Conservation (phyloP, 805 yeast species). For the Clavispora santaluciae region DNA sequence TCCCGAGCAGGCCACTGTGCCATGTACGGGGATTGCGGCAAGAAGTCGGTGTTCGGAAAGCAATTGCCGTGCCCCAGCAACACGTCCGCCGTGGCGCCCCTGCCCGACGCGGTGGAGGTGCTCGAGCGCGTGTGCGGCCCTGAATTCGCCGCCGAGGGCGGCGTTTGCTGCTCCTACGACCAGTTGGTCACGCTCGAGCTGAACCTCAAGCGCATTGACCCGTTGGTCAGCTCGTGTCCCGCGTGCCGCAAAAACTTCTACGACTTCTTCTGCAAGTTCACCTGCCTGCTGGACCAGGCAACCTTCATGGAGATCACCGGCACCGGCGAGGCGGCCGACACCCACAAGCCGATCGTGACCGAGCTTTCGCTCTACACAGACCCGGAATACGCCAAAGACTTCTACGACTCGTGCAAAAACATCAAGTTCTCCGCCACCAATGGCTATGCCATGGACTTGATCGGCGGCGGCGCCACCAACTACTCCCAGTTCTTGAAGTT, state of each 20-base stretch:
- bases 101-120: constrained; percentile 38
- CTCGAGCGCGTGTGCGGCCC: constrained; percentile 68
- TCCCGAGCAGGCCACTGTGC: constrained; percentile 44
- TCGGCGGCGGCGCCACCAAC: constrained; percentile 94
- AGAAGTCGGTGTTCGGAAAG: constrained; percentile 70
- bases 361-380: constrained; percentile 65
- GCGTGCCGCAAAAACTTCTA: constrained; percentile 86
- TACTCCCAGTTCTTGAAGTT: constrained; percentile 74
- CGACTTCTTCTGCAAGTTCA: constrained; percentile 79
- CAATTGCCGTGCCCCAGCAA: constrained; percentile 74
- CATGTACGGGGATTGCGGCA: constrained; percentile 69
- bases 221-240: constrained; percentile 57
- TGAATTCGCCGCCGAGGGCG: constrained; percentile 47
- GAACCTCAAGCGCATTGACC: constrained; percentile 34
- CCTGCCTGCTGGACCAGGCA: constrained; percentile 85
- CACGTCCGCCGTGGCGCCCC: constrained; percentile 44
- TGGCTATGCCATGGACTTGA: constrained; percentile 93
- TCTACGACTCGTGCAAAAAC: constrained; percentile 81
- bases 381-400: constrained; percentile 51
- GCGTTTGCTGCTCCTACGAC: constrained; percentile 65
- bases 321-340: constrained; percentile 43
- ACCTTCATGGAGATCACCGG: constrained; percentile 63
- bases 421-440: constrained; percentile 92
- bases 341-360: constrained; percentile 57
- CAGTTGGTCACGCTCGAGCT: constrained; percentile 54